phyloP scores from a whole-genome alignment of 768 basidiomycete species.

The Amanita polypyramis region DNA sequence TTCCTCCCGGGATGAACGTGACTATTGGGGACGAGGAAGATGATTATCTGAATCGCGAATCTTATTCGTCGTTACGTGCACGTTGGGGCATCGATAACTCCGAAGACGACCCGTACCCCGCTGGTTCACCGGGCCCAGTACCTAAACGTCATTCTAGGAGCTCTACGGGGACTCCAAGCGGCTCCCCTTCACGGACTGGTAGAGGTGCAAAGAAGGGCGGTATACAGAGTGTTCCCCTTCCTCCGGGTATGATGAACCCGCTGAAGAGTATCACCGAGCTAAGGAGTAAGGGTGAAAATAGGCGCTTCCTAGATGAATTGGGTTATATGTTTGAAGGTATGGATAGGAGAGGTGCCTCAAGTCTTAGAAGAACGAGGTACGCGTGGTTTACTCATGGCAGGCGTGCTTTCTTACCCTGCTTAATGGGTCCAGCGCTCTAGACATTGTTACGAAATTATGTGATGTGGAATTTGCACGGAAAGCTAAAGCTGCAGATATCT shows the following conservation, averaged over 20 bases:
- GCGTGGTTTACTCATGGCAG: constrained; percentile 2
- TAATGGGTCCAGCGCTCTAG: constrained; percentile 46
- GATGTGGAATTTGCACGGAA: constrained; percentile 69
- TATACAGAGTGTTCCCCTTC: constrained; percentile 21
- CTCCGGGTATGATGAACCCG: constrained; percentile 58
- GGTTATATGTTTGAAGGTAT: constrained; percentile 82
- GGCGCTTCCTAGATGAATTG: constrained; percentile 74
- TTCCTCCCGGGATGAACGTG: constrained; percentile 7
- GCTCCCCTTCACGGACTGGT: constrained; percentile 22
- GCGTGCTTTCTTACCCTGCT: neutral
- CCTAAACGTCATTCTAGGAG: constrained; percentile 17
- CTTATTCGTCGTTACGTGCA: constrained; percentile 62
- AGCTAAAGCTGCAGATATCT: constrained; percentile 69
- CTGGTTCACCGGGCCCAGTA: constrained; percentile 18
- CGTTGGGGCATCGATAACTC: constrained; percentile 77
- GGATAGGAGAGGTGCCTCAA: constrained; percentile 36
- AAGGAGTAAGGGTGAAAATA: constrained; percentile 68
- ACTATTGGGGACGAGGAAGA: constrained; percentile 26
- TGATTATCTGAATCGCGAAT: constrained; percentile 52
- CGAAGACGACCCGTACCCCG: constrained; percentile 53
- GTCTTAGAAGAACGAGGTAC: constrained; percentile 62
- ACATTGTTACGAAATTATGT: constrained; percentile 66
- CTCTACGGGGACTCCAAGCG: constrained; percentile 17
- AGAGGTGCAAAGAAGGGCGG: constrained; percentile 28
- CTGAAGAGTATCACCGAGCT: constrained; percentile 75